Base-by-base conservation (phyloP, 1,139 yeast genomes). In the Nematodospora anomalae region DNA sequence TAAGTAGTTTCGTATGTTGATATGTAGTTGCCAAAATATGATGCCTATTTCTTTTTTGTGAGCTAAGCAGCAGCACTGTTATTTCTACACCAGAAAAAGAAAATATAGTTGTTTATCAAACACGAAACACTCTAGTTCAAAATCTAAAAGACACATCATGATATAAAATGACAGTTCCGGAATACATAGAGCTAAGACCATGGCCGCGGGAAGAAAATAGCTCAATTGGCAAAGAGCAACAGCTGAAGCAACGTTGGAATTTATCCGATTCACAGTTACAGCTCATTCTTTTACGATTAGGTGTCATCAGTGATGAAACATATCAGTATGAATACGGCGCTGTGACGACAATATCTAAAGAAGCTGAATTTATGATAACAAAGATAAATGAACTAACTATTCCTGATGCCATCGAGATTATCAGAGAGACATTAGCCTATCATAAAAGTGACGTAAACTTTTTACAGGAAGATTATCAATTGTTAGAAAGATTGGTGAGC, bases 401-500 rank as follows among this genome's bases (percentile, higher is more conserved):
- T 1, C 42, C 46, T 2, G 55, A 57, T 3, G 67, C 75, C 2
- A 45, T 67, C 3, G 50, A 52, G 4, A 62, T 70, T 6, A 48
- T 70, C 4, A 51, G 75, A 28, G 63, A 63, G 6, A 57, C 70
- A 0, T 51, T 71, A 41, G 74, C 51, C 1, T 71, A 64, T 10
- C 74, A 69, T 37, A 50, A 50, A 6, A 71, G 69, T 2, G 76
- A 71, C 44, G 71, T 69, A 18, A 71, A 71, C 42, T 68, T 62
- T 42, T 53, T 61, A 8, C 52, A 48, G 14, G 67, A 62, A 32
- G 75, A 68, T 44, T 70, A 66, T 45, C 44, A 48, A 8, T 49
- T 68, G 9, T 45, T 69, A 10, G 65, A 66, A 41, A 46, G 61
- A 16, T 49, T 70, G 32, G 47, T 70, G 5, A 42, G 51, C 20